These are phyloP conservation scores for Alternaria gaisen DNA, from an alignment of 2,329 filamentous ascomycete genomes.

Conservation along the genomic window DNA sequence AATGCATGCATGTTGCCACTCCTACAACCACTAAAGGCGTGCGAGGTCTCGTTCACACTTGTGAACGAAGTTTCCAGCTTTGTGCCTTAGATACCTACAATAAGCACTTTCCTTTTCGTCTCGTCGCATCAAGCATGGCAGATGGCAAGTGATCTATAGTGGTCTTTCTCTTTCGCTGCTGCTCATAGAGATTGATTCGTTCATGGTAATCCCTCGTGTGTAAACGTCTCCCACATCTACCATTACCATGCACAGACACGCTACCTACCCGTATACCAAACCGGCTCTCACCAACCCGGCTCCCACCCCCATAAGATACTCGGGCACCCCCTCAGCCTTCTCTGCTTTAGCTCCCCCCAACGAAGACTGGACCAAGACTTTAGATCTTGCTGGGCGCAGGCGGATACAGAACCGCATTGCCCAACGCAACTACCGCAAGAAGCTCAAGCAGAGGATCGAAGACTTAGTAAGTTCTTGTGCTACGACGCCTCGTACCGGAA, in stretches of 20 bases:
- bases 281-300: constrained; percentile 51
- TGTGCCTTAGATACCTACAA: no score
- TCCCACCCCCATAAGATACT: constrained; percentile 65
- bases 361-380: constrained; percentile 99
- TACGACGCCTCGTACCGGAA: constrained; percentile 19
- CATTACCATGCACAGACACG: constrained; percentile 56
- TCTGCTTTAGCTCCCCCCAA: constrained; percentile 93
- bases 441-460: constrained; percentile 88
- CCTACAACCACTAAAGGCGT: no score
- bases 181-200: no score
- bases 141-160: no score
- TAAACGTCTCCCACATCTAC: constrained; percentile 14
- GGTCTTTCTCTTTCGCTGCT: no score
- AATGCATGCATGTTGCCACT: no score
- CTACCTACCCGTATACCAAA: constrained; percentile 54
- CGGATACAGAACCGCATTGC: constrained; percentile 98
- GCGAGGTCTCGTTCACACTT: no score
- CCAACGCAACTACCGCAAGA: constrained; percentile 96
- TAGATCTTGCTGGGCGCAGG: constrained; percentile 90
- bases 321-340: constrained; percentile 91
- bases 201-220: no score
- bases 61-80: no score
- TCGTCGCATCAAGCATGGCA: no score
- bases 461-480: constrained; percentile 62
- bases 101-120: no score